Conservation (phyloP, 2,329 filamentous ascomycete genomes). For the Tolypocladium album region DNA sequence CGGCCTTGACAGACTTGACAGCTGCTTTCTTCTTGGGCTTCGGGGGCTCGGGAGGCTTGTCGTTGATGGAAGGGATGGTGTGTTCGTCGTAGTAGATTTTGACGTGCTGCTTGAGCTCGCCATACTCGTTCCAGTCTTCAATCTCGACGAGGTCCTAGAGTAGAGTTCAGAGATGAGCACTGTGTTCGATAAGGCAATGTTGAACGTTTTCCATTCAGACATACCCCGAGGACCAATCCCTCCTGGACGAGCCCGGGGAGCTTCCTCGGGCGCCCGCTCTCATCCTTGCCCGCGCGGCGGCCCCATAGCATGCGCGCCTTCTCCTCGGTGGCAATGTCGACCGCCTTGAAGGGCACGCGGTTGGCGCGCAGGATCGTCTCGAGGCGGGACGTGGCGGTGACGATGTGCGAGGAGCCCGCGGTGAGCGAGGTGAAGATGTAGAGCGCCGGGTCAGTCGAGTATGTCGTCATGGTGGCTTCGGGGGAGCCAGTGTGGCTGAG, state of each 20-base stretch:
- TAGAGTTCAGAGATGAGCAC: not conserved
- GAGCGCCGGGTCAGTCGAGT: constrained; percentile 56
- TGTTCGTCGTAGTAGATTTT: constrained; percentile 54
- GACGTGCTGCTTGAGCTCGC: constrained; percentile 82
- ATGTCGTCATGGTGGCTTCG: constrained; percentile 25
- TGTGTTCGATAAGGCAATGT: not conserved
- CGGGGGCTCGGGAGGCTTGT: constrained; percentile 33
- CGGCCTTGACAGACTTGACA: constrained; percentile 9
- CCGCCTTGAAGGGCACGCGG: constrained; percentile 82
- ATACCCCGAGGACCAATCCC: constrained; percentile 73
- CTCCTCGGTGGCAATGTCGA: constrained; percentile 85
- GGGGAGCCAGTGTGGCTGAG: not conserved
- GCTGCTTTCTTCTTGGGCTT: constrained; percentile 14
- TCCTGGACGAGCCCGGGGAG: constrained; percentile 82
- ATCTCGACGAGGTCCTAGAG: constrained; percentile 79
- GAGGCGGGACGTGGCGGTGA: constrained; percentile 89
- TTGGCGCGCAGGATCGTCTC: constrained; percentile 96
- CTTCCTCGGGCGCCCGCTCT: constrained; percentile 54
- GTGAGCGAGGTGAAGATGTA: constrained; percentile 97
- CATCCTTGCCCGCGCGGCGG: constrained; percentile 65
- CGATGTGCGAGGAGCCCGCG: constrained; percentile 88
- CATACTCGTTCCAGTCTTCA: constrained; percentile 99
- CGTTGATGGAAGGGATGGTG: constrained; percentile 44
- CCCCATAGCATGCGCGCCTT: constrained; percentile 84
- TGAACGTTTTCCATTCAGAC: constrained; percentile 22